Percentiles rank a stretch among this genome's conserved stretches.
These are phyloP conservation scores for Amyloporia xantha DNA, from an alignment of 768 basidiomycete species.

Conservation along the genomic window DNA sequence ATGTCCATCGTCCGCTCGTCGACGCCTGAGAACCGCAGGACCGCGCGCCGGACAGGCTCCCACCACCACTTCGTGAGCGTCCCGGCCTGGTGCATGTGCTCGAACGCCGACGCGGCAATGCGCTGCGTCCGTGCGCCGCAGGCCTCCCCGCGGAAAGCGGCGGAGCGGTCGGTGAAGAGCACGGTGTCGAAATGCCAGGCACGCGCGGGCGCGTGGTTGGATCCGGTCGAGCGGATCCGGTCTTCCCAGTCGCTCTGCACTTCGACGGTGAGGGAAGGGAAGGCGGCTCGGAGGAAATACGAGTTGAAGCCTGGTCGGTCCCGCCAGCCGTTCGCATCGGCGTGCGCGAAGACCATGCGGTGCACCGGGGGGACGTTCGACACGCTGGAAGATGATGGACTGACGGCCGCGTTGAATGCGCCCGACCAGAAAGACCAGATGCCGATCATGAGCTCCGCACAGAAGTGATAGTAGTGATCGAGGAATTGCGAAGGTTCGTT, in stretches of 20 bases:
- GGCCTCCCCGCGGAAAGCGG: slow-evolving; percentile 58
- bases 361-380: slow-evolving; percentile 48
- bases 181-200: slow-evolving; percentile 71
- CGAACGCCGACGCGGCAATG: slow-evolving; percentile 63
- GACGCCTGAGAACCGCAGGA: slow-evolving; percentile 64
- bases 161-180: slow-evolving; percentile 69
- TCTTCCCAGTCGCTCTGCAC: slow-evolving; percentile 67
- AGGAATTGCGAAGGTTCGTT: slow-evolving; percentile 76
- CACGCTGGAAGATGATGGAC: slow-evolving; percentile 13
- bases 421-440: slow-evolving; percentile 70
- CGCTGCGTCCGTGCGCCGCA: slow-evolving; percentile 65
- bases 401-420: slow-evolving; percentile 26
- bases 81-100: slow-evolving; percentile 36
- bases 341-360: slow-evolving; percentile 67
- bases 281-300: slow-evolving; percentile 67
- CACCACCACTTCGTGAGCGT: slow-evolving; percentile 56
- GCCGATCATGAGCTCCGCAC: slow-evolving; percentile 75
- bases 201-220: slow-evolving; percentile 16
- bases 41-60: slow-evolving; percentile 61
- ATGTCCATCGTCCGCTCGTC: slow-evolving; percentile 26
- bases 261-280: slow-evolving; percentile 67
- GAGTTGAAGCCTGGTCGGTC: slow-evolving; percentile 73
- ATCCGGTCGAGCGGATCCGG: slow-evolving; percentile 31
- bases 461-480: slow-evolving; percentile 84
- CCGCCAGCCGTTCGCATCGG: slow-evolving; percentile 57